These are phyloP conservation scores for Rhinocladiella mackenziei DNA, from an alignment of 2,329 filamentous ascomycete genomes.

Conservation along the genomic window DNA sequence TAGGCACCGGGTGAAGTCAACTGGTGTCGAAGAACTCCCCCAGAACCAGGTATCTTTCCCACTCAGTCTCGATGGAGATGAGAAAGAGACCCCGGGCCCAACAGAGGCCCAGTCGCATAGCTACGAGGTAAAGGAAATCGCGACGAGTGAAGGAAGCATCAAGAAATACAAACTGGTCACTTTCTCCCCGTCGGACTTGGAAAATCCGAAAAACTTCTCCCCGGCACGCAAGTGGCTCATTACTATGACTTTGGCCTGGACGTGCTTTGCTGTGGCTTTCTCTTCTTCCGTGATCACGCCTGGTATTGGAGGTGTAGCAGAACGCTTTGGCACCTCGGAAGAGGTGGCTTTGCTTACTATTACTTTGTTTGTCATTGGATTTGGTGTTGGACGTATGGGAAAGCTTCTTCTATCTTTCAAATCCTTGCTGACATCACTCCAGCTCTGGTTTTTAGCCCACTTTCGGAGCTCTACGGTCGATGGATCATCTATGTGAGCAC, in stretches of 20 bases:
- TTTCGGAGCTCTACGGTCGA: constrained; percentile 78
- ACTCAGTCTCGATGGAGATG: too few relatives aligned
- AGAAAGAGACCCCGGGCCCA: too few relatives aligned
- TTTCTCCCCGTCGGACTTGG: too few relatives aligned
- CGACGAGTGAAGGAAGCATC: too few relatives aligned
- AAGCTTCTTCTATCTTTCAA: neutral
- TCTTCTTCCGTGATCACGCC: constrained; percentile 72
- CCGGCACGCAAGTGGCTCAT: constrained; percentile 70
- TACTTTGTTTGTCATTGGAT: constrained; percentile 49
- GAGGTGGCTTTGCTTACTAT: constrained; percentile 48
- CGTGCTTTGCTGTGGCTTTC: constrained; percentile 51
- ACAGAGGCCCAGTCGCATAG: too few relatives aligned
- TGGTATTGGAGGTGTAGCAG: too few relatives aligned
- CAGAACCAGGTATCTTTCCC: too few relatives aligned
- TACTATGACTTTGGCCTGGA: neutral
- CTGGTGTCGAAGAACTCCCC: too few relatives aligned
- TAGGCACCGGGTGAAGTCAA: too few relatives aligned
- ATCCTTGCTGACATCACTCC: constrained; percentile 66
- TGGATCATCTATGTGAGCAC: constrained; percentile 73
- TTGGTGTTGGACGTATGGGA: constrained; percentile 56
- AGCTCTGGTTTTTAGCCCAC: constrained; percentile 59
- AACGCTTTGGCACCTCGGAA: constrained; percentile 44
- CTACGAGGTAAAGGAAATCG: too few relatives aligned
- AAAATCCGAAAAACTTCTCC: too few relatives aligned
- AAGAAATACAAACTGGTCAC: too few relatives aligned